Conservation (phyloP, 1,284 basidiomycete species). For the Ustilago cynodontis region DNA sequence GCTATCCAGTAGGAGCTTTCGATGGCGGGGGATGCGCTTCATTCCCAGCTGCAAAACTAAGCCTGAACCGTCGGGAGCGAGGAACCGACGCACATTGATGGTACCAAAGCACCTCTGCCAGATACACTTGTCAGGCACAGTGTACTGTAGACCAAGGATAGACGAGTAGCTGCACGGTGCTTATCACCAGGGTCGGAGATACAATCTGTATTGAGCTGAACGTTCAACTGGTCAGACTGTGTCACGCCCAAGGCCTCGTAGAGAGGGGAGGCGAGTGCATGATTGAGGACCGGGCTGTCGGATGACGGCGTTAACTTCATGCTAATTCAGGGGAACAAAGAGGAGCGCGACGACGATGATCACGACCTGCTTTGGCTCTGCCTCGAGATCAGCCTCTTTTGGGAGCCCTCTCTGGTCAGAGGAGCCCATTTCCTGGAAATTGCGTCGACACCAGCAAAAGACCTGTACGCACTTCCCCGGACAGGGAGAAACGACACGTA, state of each 20-base stretch:
- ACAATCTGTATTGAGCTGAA: constrained; percentile 27
- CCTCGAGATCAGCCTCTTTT: constrained; percentile 20
- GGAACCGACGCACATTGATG: constrained; percentile 1
- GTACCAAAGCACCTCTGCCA: too few species aligned
- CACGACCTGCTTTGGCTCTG: constrained; percentile 15
- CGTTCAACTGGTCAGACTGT: background rate
- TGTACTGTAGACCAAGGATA: background rate
- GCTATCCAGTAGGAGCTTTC: background rate
- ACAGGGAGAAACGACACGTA: background rate
- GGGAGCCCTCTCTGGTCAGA: too few species aligned
- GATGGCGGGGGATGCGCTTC: background rate
- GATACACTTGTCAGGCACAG: too few species aligned
- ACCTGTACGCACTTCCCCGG: background rate
- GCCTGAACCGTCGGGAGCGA: constrained; percentile 11
- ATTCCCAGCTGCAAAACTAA: background rate
- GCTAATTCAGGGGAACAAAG: background rate
- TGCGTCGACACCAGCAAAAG: background rate
- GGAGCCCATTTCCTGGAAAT: too few species aligned
- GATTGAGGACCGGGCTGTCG: constrained; percentile 11
- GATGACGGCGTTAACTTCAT: constrained; percentile 22
- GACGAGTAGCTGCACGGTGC: background rate
- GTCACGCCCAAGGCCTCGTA: background rate
- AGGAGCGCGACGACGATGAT: constrained; percentile 23
- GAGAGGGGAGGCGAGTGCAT: background rate
- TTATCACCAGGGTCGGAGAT: constrained; percentile 35